phyloP scores from a whole-genome alignment of 331 rosid genomes.

The Malus hybrid region DNA sequence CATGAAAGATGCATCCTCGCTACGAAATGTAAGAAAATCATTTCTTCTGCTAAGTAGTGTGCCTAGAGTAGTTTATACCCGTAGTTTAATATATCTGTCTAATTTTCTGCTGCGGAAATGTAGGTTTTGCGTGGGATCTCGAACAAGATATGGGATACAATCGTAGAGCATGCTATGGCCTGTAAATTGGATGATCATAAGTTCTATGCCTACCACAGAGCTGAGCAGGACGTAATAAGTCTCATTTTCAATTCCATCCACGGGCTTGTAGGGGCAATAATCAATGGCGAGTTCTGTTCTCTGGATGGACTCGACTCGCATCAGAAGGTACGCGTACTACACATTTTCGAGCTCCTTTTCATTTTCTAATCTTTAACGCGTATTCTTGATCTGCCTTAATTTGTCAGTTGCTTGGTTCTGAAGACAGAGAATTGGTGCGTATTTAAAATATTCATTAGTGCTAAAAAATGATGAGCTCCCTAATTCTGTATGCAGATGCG shows the following conservation, averaged over 20 bases:
- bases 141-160: conserved; percentile 28
- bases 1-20: conserved; percentile 20
- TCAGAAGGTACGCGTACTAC: conserved; percentile 10
- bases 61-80: neutral
- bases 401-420: neutral
- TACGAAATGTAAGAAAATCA: conserved; percentile 38
- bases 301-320: conserved; percentile 1
- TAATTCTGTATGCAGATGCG: neutral
- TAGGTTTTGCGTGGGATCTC: conserved; percentile 39
- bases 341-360: neutral
- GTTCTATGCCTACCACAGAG: neutral
- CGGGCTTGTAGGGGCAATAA: neutral
- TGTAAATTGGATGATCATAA: conserved; percentile 26
- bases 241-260: neutral
- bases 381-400: neutral
- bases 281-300: neutral
- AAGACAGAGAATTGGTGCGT: neutral
- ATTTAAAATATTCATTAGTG: neutral
- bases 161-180: conserved; percentile 41
- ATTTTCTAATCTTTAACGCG: neutral
- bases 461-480: neutral
- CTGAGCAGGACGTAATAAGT: neutral
- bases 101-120: conserved; percentile 10
- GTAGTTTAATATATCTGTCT: neutral
- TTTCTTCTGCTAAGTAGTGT: neutral